These are phyloP conservation scores for Cadophora sp. DNA, from an alignment of 2,329 filamentous ascomycete species.

Conservation along the genomic window DNA sequence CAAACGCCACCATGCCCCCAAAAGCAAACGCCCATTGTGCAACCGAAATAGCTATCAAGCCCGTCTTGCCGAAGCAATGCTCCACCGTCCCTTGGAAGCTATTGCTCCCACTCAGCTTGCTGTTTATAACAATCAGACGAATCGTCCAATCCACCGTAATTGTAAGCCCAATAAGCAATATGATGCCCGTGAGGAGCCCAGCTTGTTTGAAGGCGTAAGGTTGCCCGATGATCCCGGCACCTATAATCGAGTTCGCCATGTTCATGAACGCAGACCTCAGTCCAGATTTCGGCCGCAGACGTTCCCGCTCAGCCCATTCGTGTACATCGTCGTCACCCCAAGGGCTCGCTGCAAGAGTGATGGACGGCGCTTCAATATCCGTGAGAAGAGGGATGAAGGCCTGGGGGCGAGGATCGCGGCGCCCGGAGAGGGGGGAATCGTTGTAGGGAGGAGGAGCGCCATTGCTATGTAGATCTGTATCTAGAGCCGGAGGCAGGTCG, in stretches of 20 bases:
- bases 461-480: conserved; percentile 42
- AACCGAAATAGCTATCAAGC: conserved; percentile 84
- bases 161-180: conserved; percentile 81
- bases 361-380: conserved; percentile 81
- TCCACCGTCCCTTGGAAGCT: conserved; percentile 97
- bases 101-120: conserved; percentile 91
- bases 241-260: conserved; percentile 99
- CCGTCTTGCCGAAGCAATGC: conserved; percentile 88
- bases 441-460: conserved; percentile 53
- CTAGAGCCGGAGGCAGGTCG: conserved; percentile 42
- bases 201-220: conserved; percentile 97
- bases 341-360: conserved; percentile 62
- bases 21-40: conserved; percentile 99
- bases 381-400: conserved; percentile 72
- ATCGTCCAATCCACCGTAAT: conserved; percentile 97
- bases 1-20: conserved; percentile 98
- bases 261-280: conserved; percentile 96
- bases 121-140: conserved; percentile 94
- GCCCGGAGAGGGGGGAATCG: conserved; percentile 40
- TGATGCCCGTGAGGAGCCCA: conserved; percentile 79
- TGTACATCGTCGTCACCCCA: conserved; percentile 51
- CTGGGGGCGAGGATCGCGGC: conserved; percentile 41
- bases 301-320: conserved; percentile 60
- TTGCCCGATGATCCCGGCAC: conserved; percentile 78
- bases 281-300: conserved; percentile 78